Conservation (phyloP, 352 stramenopile genomes). For the Globisporangium takayamanum region DNA sequence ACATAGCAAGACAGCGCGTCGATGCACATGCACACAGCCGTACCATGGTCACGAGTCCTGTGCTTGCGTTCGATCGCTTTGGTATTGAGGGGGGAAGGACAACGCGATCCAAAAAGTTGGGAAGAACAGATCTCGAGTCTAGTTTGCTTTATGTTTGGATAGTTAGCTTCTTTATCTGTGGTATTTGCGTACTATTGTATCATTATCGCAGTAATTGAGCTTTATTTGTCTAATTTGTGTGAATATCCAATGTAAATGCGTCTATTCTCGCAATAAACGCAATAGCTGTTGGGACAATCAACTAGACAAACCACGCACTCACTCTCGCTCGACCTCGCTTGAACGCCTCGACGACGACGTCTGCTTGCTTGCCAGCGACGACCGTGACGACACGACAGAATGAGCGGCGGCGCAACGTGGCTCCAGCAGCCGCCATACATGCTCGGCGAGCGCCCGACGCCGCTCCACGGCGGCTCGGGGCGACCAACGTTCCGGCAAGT, state of each 20-base stretch:
- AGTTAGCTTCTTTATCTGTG: no score
- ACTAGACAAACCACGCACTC: no score
- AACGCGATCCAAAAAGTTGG: slow-evolving; percentile 6
- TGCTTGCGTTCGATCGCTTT: slow-evolving; percentile 10
- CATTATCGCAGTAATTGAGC: no score
- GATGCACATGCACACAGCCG: slow-evolving; percentile 3
- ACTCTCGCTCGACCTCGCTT: neutral
- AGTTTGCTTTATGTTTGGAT: no score
- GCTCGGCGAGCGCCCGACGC: slow-evolving; percentile 67
- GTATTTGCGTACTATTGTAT: no score
- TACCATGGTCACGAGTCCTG: slow-evolving; percentile 22
- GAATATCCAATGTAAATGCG: no score
- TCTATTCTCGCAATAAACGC: no score
- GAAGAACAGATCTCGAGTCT: neutral
- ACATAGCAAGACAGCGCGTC: neutral
- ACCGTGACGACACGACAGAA: neutral
- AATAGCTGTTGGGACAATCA: no score
- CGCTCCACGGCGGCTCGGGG: slow-evolving; percentile 42
- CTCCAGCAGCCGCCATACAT: slow-evolving; percentile 69
- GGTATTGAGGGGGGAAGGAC: slow-evolving; percentile 2
- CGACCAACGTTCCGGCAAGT: slow-evolving; percentile 67
- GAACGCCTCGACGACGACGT: neutral
- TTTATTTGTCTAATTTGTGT: no score
- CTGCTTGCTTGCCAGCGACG: neutral
- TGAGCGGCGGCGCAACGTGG: slow-evolving; percentile 17